Evolutionary conservation across 495 filamentous ascomycete genomes (phyloP), one percentile per base, ranked within the genome.

Genomic region (Venustampulla echinocandica): DNA sequence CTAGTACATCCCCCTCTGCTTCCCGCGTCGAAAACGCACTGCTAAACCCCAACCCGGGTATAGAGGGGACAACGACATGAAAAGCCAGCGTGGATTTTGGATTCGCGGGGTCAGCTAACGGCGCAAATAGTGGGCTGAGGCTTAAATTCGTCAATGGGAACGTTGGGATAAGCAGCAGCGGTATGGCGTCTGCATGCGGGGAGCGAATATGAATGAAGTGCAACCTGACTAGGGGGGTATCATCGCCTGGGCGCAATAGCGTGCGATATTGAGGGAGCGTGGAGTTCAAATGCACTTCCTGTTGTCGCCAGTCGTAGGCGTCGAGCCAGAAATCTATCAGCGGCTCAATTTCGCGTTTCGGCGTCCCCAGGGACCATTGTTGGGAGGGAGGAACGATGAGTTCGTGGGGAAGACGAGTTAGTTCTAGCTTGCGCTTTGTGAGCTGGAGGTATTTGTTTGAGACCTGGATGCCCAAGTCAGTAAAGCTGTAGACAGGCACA

Each of bases 41-140:
- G 35, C 74, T 80, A 62, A 88, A 89, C 30, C 80, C 84, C 50
- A 85, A 73, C 30, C 86, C 85, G 0, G 84, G 84, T 19, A 88
- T 63, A 9, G 80, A 83, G 2, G 85, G 83, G 6, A 74, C 79
- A 10, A 88, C 68, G 9, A 47, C 4, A 60, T 86, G 71, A 61
- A 88, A 89, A 0, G 75, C 64, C 13, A 78, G 78, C 4, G 65
- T 60, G 28, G 64, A 54, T 17, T 52, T 39, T 51, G 10, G 64
- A 56, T 43, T 57, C 5, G 65, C 59, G 0, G 71, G 70, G 1
- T 63, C 53, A 0, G 70, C 73, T 42, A 89, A 69, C 5, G 73
- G 61, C 10, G 73, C 69, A 28, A 87, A 63, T 18, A 89, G 60
- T 37, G 82, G 80, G 10, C 67, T 73, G 25, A 54, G 37, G 55